Evolutionary conservation across 116 monocot genomes (phyloP).

Genomic region (Zostera marina): DNA sequence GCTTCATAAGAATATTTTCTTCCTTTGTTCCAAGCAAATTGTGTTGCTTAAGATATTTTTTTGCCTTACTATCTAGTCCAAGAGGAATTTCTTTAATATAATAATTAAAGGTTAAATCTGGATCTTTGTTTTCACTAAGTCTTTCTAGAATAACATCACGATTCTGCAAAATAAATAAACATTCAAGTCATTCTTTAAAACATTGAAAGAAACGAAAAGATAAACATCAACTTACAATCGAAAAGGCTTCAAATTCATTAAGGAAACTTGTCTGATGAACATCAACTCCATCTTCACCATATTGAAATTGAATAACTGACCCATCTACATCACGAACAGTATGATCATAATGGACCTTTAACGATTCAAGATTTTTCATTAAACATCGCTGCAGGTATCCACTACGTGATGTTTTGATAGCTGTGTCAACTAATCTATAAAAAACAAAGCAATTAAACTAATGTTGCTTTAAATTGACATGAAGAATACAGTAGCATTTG

Average conservation of each 20-base stretch:
- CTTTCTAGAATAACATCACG: conserved; percentile 33
- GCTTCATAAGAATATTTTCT: conserved; percentile 37
- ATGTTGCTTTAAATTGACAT: not conserved
- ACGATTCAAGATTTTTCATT: conserved; percentile 74
- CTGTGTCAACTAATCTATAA: conserved; percentile 85
- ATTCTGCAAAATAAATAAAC: conserved; percentile 35
- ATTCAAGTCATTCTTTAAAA: not conserved
- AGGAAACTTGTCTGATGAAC: conserved; percentile 76
- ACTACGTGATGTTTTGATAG: conserved; percentile 94
- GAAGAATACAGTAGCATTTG: no score
- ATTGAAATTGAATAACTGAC: conserved; percentile 66
- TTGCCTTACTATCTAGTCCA: conserved; percentile 27
- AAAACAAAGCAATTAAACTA: not conserved
- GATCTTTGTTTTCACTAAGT: conserved; percentile 13
- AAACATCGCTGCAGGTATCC: conserved; percentile 93
- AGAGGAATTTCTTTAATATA: conserved; percentile 47
- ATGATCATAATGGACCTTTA: conserved; percentile 76
- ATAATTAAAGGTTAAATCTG: conserved; percentile 24
- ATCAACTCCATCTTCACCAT: conserved; percentile 98
- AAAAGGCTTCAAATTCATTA: conserved; percentile 36
- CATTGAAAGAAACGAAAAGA: not conserved
- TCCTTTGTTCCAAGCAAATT: conserved; percentile 19
- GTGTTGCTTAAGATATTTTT: conserved; percentile 9
- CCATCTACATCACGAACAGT: conserved; percentile 97
- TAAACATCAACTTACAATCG: conserved; percentile 30